Base-by-base conservation (phyloP, 805 yeast species). In the Starmerella floris region DNA sequence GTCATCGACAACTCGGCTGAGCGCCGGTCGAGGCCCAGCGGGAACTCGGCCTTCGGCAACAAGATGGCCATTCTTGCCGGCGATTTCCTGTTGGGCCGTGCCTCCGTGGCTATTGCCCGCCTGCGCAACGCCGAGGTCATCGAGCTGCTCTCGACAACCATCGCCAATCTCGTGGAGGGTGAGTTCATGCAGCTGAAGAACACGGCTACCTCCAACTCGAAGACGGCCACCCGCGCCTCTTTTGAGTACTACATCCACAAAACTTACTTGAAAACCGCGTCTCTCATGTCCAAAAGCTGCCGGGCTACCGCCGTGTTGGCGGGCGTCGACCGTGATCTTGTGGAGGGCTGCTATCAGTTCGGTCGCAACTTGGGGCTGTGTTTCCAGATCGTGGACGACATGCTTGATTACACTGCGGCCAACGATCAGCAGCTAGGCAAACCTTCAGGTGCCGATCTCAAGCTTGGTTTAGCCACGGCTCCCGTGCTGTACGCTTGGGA, bases 11-110 rank as follows among this genome's bases (percentile, higher is more conserved):
- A 72, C 56, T 70, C 77, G 36, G 96, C 83, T 56, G 73, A 88
- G 27, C 71, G 98, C 59, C 70, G 98, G 50, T 94, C 95, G 35
- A 72, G 83, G 56, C 93, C 93, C 20, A 75, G 83, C 50, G 97
- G 96, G 1, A 91, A 91, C 63, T 71, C 79, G 46, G 95, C 95
- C 8, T 91, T 87, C 63, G 83, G 93, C 23, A 91, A 91, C 64
- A 91, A 91, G 58, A 87, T 91, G 96, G 94, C 98, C 6, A 85
- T 91, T 32, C 68, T 91, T 43, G 97, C 96, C 0, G 98, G 98
- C 35, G 98, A 91, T 64, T 91, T 91, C 63, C 62, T 91, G 44
- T 72, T 91, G 37, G 98, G 95, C 16, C 72, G 98, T 54, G 97
- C 98, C 0, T 87, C 97, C 0, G 96, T 91, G 9, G 87, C 95